Evolutionary conservation across 768 basidiomycete genomes (phyloP).

Genomic region (Termitomyces sp.): DNA sequence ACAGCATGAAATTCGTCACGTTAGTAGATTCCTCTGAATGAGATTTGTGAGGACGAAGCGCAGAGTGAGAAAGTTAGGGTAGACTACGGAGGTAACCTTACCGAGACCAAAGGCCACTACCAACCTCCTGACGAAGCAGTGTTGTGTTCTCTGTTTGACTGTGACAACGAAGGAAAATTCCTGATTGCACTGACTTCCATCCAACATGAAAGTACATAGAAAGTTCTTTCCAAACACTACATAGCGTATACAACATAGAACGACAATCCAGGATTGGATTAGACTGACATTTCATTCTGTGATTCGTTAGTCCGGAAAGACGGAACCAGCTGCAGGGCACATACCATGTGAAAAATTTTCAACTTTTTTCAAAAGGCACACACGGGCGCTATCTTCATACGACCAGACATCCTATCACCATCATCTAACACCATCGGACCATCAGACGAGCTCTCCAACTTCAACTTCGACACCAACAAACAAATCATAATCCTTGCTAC

Average conservation of each 20-base stretch:
- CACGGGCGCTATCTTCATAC: conserved; percentile 3
- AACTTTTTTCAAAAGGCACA: conserved; percentile 4
- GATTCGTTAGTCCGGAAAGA: background rate
- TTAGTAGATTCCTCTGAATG: too few relatives aligned
- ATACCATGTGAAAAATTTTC: conserved; percentile 1
- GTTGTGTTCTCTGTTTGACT: background rate
- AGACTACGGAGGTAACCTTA: too few relatives aligned
- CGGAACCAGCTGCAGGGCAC: background rate
- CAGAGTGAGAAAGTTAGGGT: too few relatives aligned
- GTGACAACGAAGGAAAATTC: background rate
- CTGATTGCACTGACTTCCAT: background rate
- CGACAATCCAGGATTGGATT: conserved; percentile 2
- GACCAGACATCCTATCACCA: conserved; percentile 6
- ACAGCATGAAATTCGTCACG: too few relatives aligned
- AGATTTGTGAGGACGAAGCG: too few relatives aligned
- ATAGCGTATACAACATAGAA: conserved; percentile 4
- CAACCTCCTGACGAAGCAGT: background rate
- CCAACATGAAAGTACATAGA: background rate
- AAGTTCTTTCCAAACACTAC: conserved; percentile 1
- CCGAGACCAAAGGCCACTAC: too few relatives aligned
- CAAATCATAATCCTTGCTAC: background rate
- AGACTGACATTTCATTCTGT: background rate
- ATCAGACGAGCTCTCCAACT: conserved; percentile 1
- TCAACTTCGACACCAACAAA: background rate
- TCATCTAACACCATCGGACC: background rate